Evolutionary conservation across 805 yeast species (phyloP).

Genomic region (Candida xyloterini): DNA sequence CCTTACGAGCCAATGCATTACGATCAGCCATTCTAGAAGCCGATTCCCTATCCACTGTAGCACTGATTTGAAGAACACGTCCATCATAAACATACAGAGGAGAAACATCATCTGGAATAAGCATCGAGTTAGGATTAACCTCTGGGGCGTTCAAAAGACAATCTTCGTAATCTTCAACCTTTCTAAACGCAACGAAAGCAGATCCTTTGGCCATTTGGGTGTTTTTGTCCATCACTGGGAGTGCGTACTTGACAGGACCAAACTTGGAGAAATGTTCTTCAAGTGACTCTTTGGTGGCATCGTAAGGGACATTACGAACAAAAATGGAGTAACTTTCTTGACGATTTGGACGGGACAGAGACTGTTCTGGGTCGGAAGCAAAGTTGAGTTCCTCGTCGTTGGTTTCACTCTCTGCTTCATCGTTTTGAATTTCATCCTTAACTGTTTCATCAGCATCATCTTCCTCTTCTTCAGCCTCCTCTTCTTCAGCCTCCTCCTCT

Average conservation of each 20-base stretch:
- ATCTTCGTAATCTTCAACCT: constrained; percentile 56
- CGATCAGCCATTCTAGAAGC: constrained; percentile 73
- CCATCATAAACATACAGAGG: constrained; percentile 91
- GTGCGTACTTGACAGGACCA: constrained; percentile 87
- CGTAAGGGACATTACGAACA: constrained; percentile 92
- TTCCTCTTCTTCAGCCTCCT: constrained; percentile 36
- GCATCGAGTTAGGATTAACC: constrained; percentile 53
- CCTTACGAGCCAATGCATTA: constrained; percentile 70
- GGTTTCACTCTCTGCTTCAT: constrained; percentile 25
- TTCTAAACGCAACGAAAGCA: constrained; percentile 85
- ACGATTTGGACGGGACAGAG: constrained; percentile 43
- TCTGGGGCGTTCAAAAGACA: constrained; percentile 82
- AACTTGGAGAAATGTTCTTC: constrained; percentile 76
- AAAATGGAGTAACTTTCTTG: constrained; percentile 74
- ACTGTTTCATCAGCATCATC: constrained; percentile 34
- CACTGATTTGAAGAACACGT: constrained; percentile 76
- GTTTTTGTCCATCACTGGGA: constrained; percentile 84
- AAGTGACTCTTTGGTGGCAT: constrained; percentile 78
- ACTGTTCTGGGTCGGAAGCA: constrained; percentile 21
- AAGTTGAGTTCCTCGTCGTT: constrained; percentile 23
- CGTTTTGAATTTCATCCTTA: constrained; percentile 30
- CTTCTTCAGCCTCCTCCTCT: constrained; percentile 37
- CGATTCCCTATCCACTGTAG: constrained; percentile 83
- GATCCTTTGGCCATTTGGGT: constrained; percentile 91
- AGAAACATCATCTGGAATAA: constrained; percentile 89